phyloP scores from a whole-genome alignment of 202 grass and related monocot species.

The Schoenoplectus tabernaemontani region DNA sequence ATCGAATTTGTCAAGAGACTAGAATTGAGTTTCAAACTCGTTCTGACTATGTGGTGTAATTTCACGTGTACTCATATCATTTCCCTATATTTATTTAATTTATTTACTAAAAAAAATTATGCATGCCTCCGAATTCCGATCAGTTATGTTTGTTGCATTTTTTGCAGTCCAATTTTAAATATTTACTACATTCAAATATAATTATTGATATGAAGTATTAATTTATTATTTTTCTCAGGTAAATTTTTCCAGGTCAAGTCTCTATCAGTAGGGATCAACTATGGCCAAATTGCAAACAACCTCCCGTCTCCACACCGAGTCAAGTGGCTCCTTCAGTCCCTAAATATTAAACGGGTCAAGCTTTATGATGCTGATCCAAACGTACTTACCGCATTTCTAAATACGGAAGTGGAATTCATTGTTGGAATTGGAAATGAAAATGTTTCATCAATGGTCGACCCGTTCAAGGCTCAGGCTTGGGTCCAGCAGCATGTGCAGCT shows the following conservation, averaged over 20 bases:
- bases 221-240: constrained; percentile 27
- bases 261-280: constrained; percentile 79
- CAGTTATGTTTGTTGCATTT: not conserved
- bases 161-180: not conserved
- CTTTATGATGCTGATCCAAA: constrained; percentile 84
- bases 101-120: too few relatives aligned
- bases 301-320: constrained; percentile 56
- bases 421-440: constrained; percentile 81
- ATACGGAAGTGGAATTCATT: constrained; percentile 75
- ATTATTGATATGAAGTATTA: not conserved
- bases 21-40: too few relatives aligned
- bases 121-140: too few relatives aligned
- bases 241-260: constrained; percentile 20
- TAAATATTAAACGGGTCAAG: constrained; percentile 80
- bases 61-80: too few relatives aligned
- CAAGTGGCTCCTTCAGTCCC: constrained; percentile 50
- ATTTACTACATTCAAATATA: not conserved
- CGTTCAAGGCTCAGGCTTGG: constrained; percentile 55
- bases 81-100: too few relatives aligned
- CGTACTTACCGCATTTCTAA: constrained; percentile 70
- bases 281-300: constrained; percentile 87
- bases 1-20: too few relatives aligned
- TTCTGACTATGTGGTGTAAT: too few relatives aligned
- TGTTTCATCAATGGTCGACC: constrained; percentile 47
- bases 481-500: constrained; percentile 50